These are phyloP conservation scores for Huntiella bhutanensis DNA, from an alignment of 2,329 filamentous ascomycete species.

Conservation along the genomic window DNA sequence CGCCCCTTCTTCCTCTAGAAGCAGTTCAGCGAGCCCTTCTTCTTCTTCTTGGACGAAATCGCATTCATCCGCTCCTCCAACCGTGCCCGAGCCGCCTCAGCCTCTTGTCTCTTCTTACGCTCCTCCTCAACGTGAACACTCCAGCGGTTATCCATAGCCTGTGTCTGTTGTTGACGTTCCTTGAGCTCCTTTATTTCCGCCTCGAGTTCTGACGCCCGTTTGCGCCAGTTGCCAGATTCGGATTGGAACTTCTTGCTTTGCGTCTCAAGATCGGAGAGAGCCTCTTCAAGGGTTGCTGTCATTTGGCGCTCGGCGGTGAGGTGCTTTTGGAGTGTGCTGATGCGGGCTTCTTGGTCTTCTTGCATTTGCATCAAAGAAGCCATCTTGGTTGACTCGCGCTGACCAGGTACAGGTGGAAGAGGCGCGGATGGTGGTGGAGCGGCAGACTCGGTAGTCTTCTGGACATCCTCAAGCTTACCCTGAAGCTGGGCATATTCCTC, in stretches of 20 bases:
- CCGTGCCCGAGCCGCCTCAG: slow-evolving; percentile 72
- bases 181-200: slow-evolving; percentile 48
- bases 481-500: slow-evolving; percentile 54
- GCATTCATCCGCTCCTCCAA: slow-evolving; percentile 91
- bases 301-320: slow-evolving; percentile 90
- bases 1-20: slow-evolving; percentile 41
- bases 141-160: slow-evolving; percentile 38
- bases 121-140: slow-evolving; percentile 90
- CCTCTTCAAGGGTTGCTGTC: slow-evolving; percentile 86
- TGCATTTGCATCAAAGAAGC: slow-evolving; percentile 56
- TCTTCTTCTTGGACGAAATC: slow-evolving; percentile 81
- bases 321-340: slow-evolving; percentile 92
- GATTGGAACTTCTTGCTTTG: slow-evolving; percentile 82
- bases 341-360: slow-evolving; percentile 88
- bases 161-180: slow-evolving; percentile 26
- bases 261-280: slow-evolving; percentile 78
- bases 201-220: slow-evolving; percentile 62
- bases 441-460: slow-evolving; percentile 25
- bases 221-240: slow-evolving; percentile 80
- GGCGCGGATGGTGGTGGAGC: slow-evolving; percentile 43
- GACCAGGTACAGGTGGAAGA: slow-evolving; percentile 69
- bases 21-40: slow-evolving; percentile 90
- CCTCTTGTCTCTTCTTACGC: slow-evolving; percentile 74
- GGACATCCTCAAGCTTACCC: slow-evolving; percentile 38
- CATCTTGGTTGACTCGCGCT: slow-evolving; percentile 29